Evolutionary conservation across 2,329 filamentous ascomycete genomes (phyloP), one percentile per base, ranked within the genome.

Genomic region (Sphaerulina populicola): DNA sequence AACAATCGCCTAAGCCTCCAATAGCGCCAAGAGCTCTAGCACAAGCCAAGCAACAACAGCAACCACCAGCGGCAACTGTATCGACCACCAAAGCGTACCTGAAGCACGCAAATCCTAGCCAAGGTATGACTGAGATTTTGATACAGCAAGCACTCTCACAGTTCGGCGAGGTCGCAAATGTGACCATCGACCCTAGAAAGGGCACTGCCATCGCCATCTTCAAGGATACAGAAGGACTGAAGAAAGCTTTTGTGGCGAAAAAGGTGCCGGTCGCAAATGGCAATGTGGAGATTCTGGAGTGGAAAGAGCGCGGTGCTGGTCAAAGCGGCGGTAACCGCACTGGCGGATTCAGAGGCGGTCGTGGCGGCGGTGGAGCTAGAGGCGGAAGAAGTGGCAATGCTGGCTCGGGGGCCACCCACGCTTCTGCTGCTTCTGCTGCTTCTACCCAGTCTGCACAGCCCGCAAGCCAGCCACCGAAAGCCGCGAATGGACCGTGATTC

Each of bases 181-280:
- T 95, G 14, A 91, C 96, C 62, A 91, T 97, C 48, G 91, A 97
- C 66, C 90, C 89, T 68, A 86, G 90, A 63, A 96, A 96, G 68
- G 89, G 89, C 0, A 94, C 95, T 62, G 91, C 89, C 2, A 95
- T 96, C 66, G 84, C 94, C 36, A 87, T 95, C 57, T 97, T 96
- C 71, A 78, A 79, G 8, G 82, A 88, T 18, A 77, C 83, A 0
- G 81, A 83, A 7, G 77, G 79, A 8, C 74, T 97, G 23, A 79
- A 80, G 61, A 88, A 86, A 63, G 91, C 91, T 4, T 82, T 95
- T 64, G 78, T 81, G 12, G 86, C 86, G 10, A 94, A 88, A 63
- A 88, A 87, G 0, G 78, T 96, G 29, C 74, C 84, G 15, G 83
- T 97, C 9, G 90, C 85, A 0, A 86, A 94, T 65, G 89, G 87